phyloP scores from a whole-genome alignment of 2,329 filamentous ascomycete genomes.

The Trichoderma simmonsii region DNA sequence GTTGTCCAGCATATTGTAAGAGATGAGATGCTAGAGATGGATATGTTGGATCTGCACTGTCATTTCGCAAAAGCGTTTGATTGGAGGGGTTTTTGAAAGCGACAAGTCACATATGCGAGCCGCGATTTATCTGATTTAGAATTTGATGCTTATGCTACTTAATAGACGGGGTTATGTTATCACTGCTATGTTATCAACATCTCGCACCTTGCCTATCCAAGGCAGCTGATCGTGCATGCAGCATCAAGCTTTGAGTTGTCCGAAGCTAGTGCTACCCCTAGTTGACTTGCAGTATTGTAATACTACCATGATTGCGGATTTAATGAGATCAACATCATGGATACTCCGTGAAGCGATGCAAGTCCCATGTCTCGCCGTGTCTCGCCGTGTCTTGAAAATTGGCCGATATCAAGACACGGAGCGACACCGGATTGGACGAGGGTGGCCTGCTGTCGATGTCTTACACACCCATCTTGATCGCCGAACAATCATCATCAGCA shows the following conservation, averaged over 20 bases:
- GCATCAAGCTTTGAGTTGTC: not conserved
- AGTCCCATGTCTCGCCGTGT: not conserved
- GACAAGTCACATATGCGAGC: not conserved
- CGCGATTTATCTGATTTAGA: not conserved
- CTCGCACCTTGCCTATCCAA: not conserved
- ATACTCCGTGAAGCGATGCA: not conserved
- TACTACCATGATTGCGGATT: not conserved
- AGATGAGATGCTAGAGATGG: not conserved
- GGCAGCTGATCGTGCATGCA: not conserved
- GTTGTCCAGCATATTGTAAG: not conserved
- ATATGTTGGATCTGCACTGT: not conserved
- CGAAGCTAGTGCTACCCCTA: not conserved
- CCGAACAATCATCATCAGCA: not conserved
- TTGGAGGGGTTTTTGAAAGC: not conserved
- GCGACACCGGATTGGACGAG: not conserved
- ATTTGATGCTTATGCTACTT: not conserved
- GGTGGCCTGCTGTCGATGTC: not conserved
- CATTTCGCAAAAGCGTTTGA: not conserved
- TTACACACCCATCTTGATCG: not conserved
- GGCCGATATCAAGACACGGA: not conserved
- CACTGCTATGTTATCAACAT: not conserved
- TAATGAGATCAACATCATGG: not conserved
- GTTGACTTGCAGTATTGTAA: not conserved
- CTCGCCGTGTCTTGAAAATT: slow-evolving; percentile 1
- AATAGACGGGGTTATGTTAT: not conserved